Evolutionary conservation across 2,329 filamentous ascomycete species (phyloP).

Genomic region (Cladophialophora psammophila): DNA sequence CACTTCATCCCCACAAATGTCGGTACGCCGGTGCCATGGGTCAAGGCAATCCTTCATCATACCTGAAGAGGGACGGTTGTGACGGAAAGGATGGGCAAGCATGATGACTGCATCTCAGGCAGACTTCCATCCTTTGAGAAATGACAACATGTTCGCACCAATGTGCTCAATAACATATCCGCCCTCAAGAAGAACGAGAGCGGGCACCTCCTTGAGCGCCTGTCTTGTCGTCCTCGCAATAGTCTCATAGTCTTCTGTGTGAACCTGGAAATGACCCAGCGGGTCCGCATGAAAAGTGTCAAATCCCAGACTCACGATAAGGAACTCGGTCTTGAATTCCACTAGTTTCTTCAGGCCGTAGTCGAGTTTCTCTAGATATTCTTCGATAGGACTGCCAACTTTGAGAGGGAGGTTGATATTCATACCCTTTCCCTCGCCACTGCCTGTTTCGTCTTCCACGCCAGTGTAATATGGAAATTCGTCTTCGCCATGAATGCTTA

Average conservation of each 20-base stretch:
- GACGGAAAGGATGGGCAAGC: neutral
- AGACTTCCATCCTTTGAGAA: slow-evolving; percentile 39
- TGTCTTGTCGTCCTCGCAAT: slow-evolving; percentile 35
- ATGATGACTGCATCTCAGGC: neutral
- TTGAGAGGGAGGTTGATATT: slow-evolving; percentile 40
- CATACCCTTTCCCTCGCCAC: slow-evolving; percentile 28
- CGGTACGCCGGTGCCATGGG: neutral
- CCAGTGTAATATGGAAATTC: slow-evolving; percentile 46
- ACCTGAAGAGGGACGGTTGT: neutral
- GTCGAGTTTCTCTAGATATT: slow-evolving; percentile 36
- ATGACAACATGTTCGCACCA: slow-evolving; percentile 39
- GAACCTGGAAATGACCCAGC: slow-evolving; percentile 39
- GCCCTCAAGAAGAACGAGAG: slow-evolving; percentile 39
- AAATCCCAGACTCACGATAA: slow-evolving; percentile 40
- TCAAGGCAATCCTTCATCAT: neutral
- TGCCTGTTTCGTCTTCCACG: slow-evolving; percentile 31
- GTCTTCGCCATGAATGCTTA: slow-evolving; percentile 46
- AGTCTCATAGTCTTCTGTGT: slow-evolving; percentile 38
- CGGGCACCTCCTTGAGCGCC: slow-evolving; percentile 29
- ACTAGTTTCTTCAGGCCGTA: slow-evolving; percentile 28
- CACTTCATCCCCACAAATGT: neutral
- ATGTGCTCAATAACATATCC: slow-evolving; percentile 41
- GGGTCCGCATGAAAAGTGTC: slow-evolving; percentile 41
- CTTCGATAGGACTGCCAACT: slow-evolving; percentile 33
- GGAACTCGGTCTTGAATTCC: slow-evolving; percentile 33